Evolutionary conservation across 139 green algal genomes (phyloP).

Genomic region (Coelastrella sp.): DNA sequence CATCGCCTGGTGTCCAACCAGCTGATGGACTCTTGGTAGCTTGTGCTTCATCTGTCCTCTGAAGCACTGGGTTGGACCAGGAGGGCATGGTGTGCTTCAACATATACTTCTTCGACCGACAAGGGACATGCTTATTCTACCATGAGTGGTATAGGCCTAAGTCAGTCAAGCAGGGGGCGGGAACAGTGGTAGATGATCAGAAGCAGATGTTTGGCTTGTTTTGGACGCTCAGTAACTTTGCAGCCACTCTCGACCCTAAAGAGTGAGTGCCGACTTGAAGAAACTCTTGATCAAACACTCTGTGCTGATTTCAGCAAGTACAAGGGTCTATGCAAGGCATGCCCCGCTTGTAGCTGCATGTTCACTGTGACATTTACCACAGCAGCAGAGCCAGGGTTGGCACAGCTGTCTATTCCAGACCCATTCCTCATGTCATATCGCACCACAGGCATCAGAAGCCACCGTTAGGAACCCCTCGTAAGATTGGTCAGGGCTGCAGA

Average conservation of each 20-base stretch:
- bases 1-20: background rate
- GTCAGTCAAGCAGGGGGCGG: conserved; percentile 77
- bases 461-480: conserved; percentile 78
- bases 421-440: background rate
- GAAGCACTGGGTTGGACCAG: background rate
- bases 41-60: background rate
- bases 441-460: conserved; percentile 67
- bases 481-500: conserved; percentile 81
- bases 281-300: too few relatives aligned
- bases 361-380: too few relatives aligned
- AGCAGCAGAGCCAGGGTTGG: background rate
- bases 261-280: conserved; percentile 55
- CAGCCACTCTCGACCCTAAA: conserved; percentile 86
- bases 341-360: too few relatives aligned
- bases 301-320: too few relatives aligned
- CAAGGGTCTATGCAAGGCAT: too few relatives aligned
- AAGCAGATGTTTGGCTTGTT: conserved; percentile 98
- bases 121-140: conserved; percentile 91
- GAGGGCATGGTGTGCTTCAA: conserved; percentile 69
- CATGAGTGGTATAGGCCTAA: conserved; percentile 90
- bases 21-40: background rate
- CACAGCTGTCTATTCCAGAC: background rate
- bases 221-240: conserved; percentile 91
- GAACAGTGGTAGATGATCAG: conserved; percentile 82
- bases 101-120: conserved; percentile 87